Conservation (phyloP, 2,329 filamentous ascomycete species). For the Colletotrichum liaoningense region DNA sequence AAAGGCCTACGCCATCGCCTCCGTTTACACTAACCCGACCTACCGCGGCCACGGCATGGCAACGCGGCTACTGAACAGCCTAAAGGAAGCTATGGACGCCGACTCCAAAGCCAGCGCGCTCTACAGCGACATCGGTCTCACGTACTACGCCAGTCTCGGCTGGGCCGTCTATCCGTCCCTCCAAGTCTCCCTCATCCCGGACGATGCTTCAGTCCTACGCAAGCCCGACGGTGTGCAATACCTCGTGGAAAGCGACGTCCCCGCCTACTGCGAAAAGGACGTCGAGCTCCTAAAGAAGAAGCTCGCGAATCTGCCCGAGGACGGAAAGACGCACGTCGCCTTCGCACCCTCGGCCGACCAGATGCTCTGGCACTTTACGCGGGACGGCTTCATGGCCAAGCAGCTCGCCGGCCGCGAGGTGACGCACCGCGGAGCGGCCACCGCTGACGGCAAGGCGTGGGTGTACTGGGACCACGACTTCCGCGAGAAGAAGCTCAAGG, state of each 20-base stretch:
- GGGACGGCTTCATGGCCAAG: conserved; percentile 43
- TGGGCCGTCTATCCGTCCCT: conserved; percentile 46
- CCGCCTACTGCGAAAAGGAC: conserved; percentile 41
- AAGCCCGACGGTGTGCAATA: conserved; percentile 39
- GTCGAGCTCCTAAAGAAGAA: conserved; percentile 40
- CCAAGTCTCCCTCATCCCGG: conserved; percentile 47
- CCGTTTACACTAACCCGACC: conserved; percentile 49
- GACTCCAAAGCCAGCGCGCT: conserved; percentile 48
- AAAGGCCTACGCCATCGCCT: conserved; percentile 46
- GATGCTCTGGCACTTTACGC: conserved; percentile 47
- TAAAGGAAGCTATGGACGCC: conserved; percentile 48
- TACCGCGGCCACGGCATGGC: conserved; percentile 50
- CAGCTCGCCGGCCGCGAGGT: conserved; percentile 37
- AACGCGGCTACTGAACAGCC: conserved; percentile 45
- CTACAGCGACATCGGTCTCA: conserved; percentile 48
- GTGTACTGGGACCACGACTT: conserved; percentile 51
- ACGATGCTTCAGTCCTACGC: conserved; percentile 33
- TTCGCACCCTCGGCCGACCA: conserved; percentile 45
- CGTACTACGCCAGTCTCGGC: conserved; percentile 48
- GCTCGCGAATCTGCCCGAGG: conserved; percentile 23
- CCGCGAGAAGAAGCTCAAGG: conserved; percentile 43
- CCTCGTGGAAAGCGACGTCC: conserved; percentile 39
- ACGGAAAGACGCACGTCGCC: conserved; percentile 46
- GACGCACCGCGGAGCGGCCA: conserved; percentile 40
- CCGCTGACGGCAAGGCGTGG: conserved; percentile 42